Evolutionary conservation across 192 early-diverging fungal species (phyloP).

Genomic region (Chytriomyces confervae): DNA sequence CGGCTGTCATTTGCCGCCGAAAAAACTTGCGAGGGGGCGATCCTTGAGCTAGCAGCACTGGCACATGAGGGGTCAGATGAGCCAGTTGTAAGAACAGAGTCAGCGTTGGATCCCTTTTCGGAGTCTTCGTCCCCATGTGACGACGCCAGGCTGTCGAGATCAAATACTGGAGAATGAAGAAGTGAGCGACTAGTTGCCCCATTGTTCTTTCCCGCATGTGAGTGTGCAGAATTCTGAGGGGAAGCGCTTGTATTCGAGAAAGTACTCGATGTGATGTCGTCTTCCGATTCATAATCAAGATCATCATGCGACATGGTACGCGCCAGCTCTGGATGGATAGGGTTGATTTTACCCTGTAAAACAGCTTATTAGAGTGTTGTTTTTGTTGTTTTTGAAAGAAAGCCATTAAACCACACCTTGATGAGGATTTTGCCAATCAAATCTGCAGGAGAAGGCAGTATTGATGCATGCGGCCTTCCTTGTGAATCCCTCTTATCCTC

Average conservation of each 20-base stretch:
- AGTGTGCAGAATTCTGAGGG: not conserved
- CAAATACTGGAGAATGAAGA: no score
- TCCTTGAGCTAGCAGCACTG: no score
- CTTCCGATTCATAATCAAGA: conserved; percentile 44
- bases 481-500: not conserved
- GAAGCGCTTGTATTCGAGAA: not conserved
- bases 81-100: no score
- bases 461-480: conserved; percentile 16
- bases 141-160: no score
- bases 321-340: conserved; percentile 11
- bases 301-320: conserved; percentile 32
- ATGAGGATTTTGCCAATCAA: conserved; percentile 75
- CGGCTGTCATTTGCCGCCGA: no score
- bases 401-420: conserved; percentile 54
- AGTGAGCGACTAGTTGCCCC: no score
- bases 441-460: conserved; percentile 73
- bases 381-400: not conserved
- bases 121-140: no score
- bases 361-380: not conserved
- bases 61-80: no score
- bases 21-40: no score
- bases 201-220: no score
- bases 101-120: no score
- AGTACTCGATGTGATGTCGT: conserved; percentile 28
- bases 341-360: conserved; percentile 34